Evolutionary conservation across 225 moss, liverwort and hornwort species (phyloP), one percentile per base, ranked within the genome.

Genomic region (Physcomitrellopsis africana): DNA sequence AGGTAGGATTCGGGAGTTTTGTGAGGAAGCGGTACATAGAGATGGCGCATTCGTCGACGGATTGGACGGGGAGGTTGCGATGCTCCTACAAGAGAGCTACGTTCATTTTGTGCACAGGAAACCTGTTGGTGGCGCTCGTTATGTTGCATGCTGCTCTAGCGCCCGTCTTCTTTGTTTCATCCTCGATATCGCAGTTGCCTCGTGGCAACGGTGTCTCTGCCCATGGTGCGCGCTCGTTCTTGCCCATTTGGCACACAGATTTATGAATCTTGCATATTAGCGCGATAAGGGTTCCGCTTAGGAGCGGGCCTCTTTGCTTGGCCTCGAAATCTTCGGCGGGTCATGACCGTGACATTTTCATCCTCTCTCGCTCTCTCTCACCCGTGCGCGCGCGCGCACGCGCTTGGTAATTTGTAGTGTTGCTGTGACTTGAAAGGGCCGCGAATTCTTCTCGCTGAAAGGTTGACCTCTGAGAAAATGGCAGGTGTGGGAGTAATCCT

Each of bases 1-100:
- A 69, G 19, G 15, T 26, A 68, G 51, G 59, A 18, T 18, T 2
- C 12, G 43, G 1, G 56, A 20, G 8, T 15, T 14, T 67, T 49
- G 22, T 15, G 72, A 18, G 44, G 18, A 68, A 68, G 46, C 9
- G 44, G 32, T 37, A 37, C 9, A 15, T n/a, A 16, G 65, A 11
- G 76, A 87, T 84, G 84, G 78, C 76, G 72, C 65, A 69, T 67
- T 42, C 68, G 3, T 7, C 24, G 20, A 68, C 18, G 17, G 76
- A 73, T 2, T 67, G 76, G 63, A 44, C 62, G 53, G 67, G 65
- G 26, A 60, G 83, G 77, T 74, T 79, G 20, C 86, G 90, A 63
- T 92, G 96, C 74, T 83, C 87, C 1, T 94, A 84, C 81, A 94
- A 85, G 82, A 82, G 88, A 23, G 81, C 86, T 11, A 83, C 92